Conservation (phyloP, 495 filamentous ascomycete genomes). For the Astrocystis sublimbata region DNA sequence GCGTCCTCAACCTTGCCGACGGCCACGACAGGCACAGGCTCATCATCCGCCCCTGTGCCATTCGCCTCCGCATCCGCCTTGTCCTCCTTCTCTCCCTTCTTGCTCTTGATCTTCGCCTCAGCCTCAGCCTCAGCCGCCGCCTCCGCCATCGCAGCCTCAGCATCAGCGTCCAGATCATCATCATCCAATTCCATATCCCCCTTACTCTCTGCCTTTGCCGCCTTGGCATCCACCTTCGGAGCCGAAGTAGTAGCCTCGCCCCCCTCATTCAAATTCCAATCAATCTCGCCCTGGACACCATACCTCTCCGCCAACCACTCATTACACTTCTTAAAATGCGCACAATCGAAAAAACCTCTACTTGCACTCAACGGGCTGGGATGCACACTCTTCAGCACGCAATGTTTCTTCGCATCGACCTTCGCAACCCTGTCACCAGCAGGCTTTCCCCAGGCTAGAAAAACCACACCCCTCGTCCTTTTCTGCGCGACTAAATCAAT, state of each 20-base stretch:
- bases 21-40: constrained; percentile 15
- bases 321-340: constrained; percentile 86
- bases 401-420: constrained; percentile 70
- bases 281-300: constrained; percentile 74
- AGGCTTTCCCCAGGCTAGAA: constrained; percentile 87
- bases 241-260: neutral
- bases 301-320: constrained; percentile 81
- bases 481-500: constrained; percentile 81
- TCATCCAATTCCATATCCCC: constrained; percentile 17
- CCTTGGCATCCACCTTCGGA: too few relatives aligned
- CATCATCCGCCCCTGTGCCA: constrained; percentile 7
- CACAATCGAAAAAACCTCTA: constrained; percentile 80
- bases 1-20: constrained; percentile 20
- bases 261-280: constrained; percentile 70
- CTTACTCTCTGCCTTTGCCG: constrained; percentile 24
- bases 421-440: constrained; percentile 72
- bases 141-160: neutral
- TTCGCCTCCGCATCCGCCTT: constrained; percentile 18
- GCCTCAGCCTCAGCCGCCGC: neutral
- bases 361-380: constrained; percentile 84
- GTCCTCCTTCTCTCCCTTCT: constrained; percentile 16
- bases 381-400: constrained; percentile 81
- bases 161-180: constrained; percentile 3
- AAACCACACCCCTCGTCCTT: constrained; percentile 79
- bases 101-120: constrained; percentile 23